phyloP scores from a whole-genome alignment of 2,329 filamentous ascomycete genomes.

The Escovopsis sp. region DNA sequence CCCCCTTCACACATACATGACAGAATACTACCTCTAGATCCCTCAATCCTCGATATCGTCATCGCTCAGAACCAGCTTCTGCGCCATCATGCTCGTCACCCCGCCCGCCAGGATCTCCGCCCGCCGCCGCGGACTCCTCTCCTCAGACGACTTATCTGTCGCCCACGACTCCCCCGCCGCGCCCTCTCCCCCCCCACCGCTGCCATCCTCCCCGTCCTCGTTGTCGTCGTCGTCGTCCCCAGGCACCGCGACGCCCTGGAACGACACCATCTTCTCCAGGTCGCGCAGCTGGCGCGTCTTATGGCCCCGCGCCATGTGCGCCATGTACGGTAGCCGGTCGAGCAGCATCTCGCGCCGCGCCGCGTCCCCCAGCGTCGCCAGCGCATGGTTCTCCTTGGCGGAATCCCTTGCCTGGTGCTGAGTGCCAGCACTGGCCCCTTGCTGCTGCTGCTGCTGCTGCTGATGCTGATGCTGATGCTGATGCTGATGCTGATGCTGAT shows the following conservation, averaged over 20 bases:
- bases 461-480: not conserved
- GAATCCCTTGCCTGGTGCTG: not conserved
- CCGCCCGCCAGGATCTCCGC: constrained; percentile 22
- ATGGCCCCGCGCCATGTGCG: constrained; percentile 41
- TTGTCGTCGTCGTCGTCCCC: constrained; percentile 34
- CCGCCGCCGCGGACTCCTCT: constrained; percentile 29
- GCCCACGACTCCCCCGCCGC: constrained; percentile 38
- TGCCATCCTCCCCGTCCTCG: constrained; percentile 26
- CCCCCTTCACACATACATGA: not conserved
- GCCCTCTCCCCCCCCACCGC: constrained; percentile 1
- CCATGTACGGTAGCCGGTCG: constrained; percentile 76
- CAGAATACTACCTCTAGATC: not conserved
- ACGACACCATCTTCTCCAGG: constrained; percentile 53
- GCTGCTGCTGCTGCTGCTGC: constrained; percentile 5
- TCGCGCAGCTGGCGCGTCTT: constrained; percentile 35
- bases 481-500: constrained; percentile 2
- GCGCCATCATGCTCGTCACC: constrained; percentile 33
- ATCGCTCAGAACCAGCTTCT: constrained; percentile 60
- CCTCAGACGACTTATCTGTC: constrained; percentile 45
- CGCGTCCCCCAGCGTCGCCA: constrained; percentile 47
- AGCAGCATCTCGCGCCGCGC: constrained; percentile 63
- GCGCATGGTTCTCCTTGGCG: constrained; percentile 17
- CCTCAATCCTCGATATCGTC: constrained; percentile 65
- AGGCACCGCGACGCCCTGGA: constrained; percentile 40
- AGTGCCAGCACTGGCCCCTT: constrained; percentile 5